Evolutionary conservation across 2,329 filamentous ascomycete genomes (phyloP).

Genomic region (Aspergillus tanneri): DNA sequence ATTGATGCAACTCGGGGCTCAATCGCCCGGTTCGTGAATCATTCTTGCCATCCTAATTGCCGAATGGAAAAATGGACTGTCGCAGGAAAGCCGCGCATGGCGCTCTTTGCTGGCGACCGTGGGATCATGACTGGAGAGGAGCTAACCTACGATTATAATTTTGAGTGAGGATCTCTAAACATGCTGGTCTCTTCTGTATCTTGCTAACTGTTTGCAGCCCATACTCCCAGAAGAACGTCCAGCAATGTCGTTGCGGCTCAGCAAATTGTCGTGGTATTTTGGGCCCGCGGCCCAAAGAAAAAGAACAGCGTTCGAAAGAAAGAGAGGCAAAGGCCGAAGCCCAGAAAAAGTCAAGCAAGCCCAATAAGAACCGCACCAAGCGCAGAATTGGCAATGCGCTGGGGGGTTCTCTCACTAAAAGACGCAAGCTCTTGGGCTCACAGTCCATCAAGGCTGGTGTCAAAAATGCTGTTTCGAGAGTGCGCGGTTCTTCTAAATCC

Average conservation of each 20-base stretch:
- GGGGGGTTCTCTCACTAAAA: constrained; percentile 33
- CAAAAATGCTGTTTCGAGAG: constrained; percentile 32
- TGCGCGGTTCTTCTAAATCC: constrained; percentile 22
- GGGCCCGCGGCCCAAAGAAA: constrained; percentile 56
- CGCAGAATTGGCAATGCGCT: constrained; percentile 32
- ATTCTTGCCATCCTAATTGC: constrained; percentile 95
- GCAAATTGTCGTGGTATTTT: constrained; percentile 62
- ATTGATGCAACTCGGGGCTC: constrained; percentile 95
- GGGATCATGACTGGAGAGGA: constrained; percentile 95
- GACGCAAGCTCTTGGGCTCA: constrained; percentile 27
- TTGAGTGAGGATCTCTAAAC: constrained; percentile 52
- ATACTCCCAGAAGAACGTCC: constrained; percentile 62
- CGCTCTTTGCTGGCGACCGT: constrained; percentile 84
- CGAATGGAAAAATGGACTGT: constrained; percentile 99
- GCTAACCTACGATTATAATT: constrained; percentile 88
- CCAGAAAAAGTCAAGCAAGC: constrained; percentile 26
- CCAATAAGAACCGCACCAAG: constrained; percentile 30
- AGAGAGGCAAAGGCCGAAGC: constrained; percentile 26
- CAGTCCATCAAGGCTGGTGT: constrained; percentile 35
- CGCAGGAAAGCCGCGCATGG: constrained; percentile 89
- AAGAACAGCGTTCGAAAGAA: constrained; percentile 36
- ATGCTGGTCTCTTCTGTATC: not conserved
- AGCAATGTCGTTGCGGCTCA: constrained; percentile 63
- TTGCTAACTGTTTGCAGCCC: constrained; percentile 39
- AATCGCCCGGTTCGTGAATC: constrained; percentile 96